A percentile compares a stretch with the other conserved stretches of the same genome.
Evolutionary conservation across 108 stramenopile species (phyloP).

Genomic region (Hondaea fermentalgiana): DNA sequence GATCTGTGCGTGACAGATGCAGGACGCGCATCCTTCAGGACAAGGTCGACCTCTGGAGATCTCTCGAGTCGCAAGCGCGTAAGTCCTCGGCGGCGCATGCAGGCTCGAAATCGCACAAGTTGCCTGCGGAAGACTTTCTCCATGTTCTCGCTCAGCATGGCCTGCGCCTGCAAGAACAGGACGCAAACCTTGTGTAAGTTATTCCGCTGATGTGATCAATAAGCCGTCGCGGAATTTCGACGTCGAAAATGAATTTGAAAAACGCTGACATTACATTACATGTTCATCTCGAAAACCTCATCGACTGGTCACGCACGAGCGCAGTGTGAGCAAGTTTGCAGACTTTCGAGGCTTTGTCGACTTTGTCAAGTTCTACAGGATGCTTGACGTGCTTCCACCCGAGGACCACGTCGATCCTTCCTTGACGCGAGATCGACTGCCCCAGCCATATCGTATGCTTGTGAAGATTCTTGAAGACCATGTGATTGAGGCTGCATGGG

Average conservation of each 20-base stretch:
- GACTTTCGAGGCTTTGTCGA: not conserved
- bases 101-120: not conserved
- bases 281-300: too few species aligned
- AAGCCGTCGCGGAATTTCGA: too few species aligned
- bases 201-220: too few species aligned
- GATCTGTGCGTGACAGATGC: not conserved
- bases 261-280: too few species aligned
- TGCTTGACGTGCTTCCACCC: not conserved
- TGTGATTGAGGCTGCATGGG: not conserved
- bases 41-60: not conserved
- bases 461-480: not conserved
- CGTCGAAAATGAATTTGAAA: too few species aligned
- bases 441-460: constrained; percentile 6
- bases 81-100: too few species aligned
- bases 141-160: not conserved
- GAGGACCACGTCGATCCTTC: not conserved
- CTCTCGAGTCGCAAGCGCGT: not conserved
- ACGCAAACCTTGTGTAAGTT: not conserved
- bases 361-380: not conserved
- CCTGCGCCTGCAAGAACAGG: not conserved
- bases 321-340: not conserved
- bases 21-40: not conserved
- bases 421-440: not conserved
- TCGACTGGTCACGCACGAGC: not conserved
- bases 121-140: not conserved